These are phyloP conservation scores for Sporothrix pseudoabietina DNA, from an alignment of 2,329 filamentous ascomycete genomes.

Conservation along the genomic window DNA sequence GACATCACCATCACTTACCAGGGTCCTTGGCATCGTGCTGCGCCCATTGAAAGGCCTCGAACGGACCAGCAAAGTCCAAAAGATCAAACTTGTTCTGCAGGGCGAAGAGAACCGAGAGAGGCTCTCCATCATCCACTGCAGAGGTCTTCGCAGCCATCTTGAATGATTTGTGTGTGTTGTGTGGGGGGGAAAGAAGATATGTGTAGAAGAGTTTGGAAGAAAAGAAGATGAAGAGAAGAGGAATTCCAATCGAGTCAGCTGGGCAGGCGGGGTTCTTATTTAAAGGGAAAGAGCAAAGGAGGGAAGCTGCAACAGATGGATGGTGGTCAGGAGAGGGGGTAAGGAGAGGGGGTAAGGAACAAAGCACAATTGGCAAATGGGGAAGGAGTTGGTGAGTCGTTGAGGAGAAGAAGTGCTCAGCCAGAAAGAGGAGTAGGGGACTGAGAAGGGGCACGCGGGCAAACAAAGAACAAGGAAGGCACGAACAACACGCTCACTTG, in stretches of 20 bases:
- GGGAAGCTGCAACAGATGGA: constrained; percentile 13
- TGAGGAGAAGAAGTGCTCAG: constrained; percentile 1
- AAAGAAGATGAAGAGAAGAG: constrained; percentile 13
- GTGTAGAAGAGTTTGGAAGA: not conserved
- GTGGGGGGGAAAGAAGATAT: not conserved
- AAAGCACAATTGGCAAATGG: constrained; percentile 26
- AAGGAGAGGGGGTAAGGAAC: constrained; percentile 27
- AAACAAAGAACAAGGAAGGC: constrained; percentile 17
- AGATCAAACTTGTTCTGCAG: constrained; percentile 63
- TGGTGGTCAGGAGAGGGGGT: not conserved
- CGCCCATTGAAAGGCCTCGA: constrained; percentile 55
- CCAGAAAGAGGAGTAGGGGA: not conserved
- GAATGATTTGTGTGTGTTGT: constrained; percentile 39
- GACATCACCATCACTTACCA: constrained; percentile 45
- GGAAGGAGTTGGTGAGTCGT: constrained; percentile 1
- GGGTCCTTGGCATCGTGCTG: constrained; percentile 57
- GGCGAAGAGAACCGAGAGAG: constrained; percentile 62
- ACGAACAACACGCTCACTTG: constrained; percentile 25
- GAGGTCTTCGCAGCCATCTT: constrained; percentile 62
- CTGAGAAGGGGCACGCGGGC: constrained; percentile 16
- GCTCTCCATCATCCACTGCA: constrained; percentile 59
- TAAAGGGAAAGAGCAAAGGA: constrained; percentile 18
- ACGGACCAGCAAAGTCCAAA: constrained; percentile 59
- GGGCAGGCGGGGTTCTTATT: constrained; percentile 31
- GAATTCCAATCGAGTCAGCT: constrained; percentile 16